phyloP scores from a whole-genome alignment of 1,284 basidiomycete species.

The Ceratobasidium sp. region DNA sequence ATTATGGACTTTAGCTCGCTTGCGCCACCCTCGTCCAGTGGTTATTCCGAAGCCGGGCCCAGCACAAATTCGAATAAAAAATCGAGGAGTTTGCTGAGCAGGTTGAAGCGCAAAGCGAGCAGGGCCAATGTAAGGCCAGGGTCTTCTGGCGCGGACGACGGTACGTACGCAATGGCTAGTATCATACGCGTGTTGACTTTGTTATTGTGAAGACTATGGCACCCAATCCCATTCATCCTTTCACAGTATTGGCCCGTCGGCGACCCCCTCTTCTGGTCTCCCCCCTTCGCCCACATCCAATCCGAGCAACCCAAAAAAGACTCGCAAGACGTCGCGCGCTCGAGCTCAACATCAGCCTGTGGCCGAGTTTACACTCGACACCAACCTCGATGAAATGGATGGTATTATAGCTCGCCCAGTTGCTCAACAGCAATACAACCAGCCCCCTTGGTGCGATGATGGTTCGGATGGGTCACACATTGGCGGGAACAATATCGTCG shows the following conservation, averaged over 20 bases:
- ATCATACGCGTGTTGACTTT: background rate
- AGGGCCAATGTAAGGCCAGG: slow-evolving; percentile 20
- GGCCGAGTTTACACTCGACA: slow-evolving; percentile 65
- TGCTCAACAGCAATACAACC: slow-evolving; percentile 15
- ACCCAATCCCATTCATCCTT: slow-evolving; percentile 9
- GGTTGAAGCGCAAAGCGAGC: slow-evolving; percentile 26
- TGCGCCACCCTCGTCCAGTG: background rate
- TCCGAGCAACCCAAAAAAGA: slow-evolving; percentile 1
- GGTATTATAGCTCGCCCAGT: slow-evolving; percentile 66
- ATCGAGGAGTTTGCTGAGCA: slow-evolving; percentile 1
- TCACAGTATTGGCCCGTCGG: slow-evolving; percentile 2
- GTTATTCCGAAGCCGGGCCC: slow-evolving; percentile 10
- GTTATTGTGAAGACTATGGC: background rate
- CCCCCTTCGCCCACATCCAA: slow-evolving; percentile 22
- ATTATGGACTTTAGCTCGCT: background rate
- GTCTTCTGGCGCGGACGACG: slow-evolving; percentile 18
- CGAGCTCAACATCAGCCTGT: slow-evolving; percentile 1
- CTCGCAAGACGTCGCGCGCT: slow-evolving; percentile 15
- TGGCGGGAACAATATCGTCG: background rate
- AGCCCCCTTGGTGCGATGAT: slow-evolving; percentile 31
- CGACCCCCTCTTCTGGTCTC: background rate
- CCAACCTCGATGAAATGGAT: slow-evolving; percentile 80
- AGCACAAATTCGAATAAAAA: slow-evolving; percentile 5
- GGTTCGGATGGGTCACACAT: slow-evolving; percentile 6
- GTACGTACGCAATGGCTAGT: background rate